Base-by-base conservation (phyloP, 2,329 filamentous ascomycete genomes). In the Trichoderma koningii region DNA sequence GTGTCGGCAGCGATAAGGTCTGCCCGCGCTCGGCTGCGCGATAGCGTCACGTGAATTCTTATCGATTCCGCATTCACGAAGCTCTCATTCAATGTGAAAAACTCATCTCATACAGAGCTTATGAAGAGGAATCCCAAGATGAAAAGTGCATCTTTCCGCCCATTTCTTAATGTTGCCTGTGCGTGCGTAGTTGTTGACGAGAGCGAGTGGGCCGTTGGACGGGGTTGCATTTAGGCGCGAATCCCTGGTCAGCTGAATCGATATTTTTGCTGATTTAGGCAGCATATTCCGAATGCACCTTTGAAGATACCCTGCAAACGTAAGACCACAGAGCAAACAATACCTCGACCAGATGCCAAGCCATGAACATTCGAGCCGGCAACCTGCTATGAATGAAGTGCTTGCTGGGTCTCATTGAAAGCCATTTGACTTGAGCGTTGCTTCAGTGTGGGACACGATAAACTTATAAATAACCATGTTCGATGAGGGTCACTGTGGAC, bases 241-340 rank as follows among this genome's bases (percentile, higher is more conserved):
- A 50, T 41, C 21, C 38, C 21, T 44, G 21, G 12, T 21, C 50
- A 52, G 57, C 57, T 51, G 9, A 61, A 61, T 30, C 47, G 47
- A 61, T 52, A 61, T 30, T 61, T 61, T 52, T 52, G 3, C 57
- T 21, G 9, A 15, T 61, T 61, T 12, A 47, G 57, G 57, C 45
- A 52, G 34, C 57, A 61, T 51, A 42, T 28, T 21, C 57, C 47
- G 57, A 10, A 10, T n/a, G 15, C n/a, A 34, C 28, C 28, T n/a
- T 34, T 34, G 34, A 52, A 42, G 17, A 19, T 28, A 50, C 28
- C 45, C 48, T 41, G n/a, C 41, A 48, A 52, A 44, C 21, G 57
- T 52, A 47, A 61, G 21, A 61, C 30, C 26, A 50, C 44, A 28
- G 17, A 26, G 12, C 10, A 14, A 14, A 38, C 3, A 5, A 14